Evolutionary conservation across 805 yeast genomes (phyloP), one percentile per base, ranked within the genome.

Genomic region (Komagataella mondaviorum): DNA sequence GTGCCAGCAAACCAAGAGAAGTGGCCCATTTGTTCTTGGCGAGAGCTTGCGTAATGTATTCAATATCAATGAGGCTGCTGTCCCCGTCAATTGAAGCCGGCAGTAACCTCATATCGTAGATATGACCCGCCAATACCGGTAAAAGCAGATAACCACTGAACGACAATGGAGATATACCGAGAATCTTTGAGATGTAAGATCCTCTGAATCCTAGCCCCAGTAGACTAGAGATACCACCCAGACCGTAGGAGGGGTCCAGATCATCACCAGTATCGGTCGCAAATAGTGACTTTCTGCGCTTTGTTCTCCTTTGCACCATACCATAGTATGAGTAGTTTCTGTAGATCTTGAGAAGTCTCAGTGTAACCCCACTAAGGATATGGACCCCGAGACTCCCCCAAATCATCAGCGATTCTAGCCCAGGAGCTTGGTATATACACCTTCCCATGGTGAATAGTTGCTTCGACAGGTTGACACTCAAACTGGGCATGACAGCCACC

Each of bases 11-110:
- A 1, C 69, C 60, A 1, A 68, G 69, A 16, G 54, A 48, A 20
- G 57, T 46, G 6, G 58, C 53, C 4, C 53, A 47, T 1, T 56
- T 51, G 22, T 49, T 22, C 43, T 23, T 47, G 23, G 55, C 46
- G 8, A 75, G 51, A 1, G 69, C 58, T 54, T 73, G 72, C 0
- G 80, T 57, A 7, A 84, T 67, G 57, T 71, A 83, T 6, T 75
- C 73, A 47, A 85, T 63, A 47, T 68, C 72, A 18, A 85, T 63
- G 51, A 75, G 65, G 1, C 82, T 72, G 2, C 83, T 76, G 61
- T 84, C 91, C 0, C 88, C 89, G 53, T 82, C 85, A 1, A 79
- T 67, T 2, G 58, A 16, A n/a, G 69, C 23, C 0, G 91, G 89
- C 0, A 68, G 66, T 3, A 71, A 49, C 51, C 88, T 68, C 55